Evolutionary conservation across 257 asterid genomes (phyloP), one percentile per base, ranked within the genome.

Genomic region (Solanum piurae): DNA sequence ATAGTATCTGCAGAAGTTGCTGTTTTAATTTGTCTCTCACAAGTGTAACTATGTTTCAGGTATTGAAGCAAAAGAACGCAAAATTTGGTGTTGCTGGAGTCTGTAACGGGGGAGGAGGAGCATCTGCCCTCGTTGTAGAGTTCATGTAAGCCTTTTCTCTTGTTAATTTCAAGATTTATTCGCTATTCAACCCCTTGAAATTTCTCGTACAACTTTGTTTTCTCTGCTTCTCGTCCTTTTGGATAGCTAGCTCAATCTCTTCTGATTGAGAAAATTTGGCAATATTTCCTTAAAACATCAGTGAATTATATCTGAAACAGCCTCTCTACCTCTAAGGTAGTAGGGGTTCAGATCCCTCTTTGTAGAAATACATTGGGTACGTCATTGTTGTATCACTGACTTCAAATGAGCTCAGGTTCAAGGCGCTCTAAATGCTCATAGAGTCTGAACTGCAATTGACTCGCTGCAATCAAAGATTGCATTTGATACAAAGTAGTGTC

Each of bases 81-180:
- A 94, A 87, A 92, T 93, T 92, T 88, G 99, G 99, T 88, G 98
- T 93, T 84, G 99, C 98, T 82, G 95, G 96, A 87, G 80, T 95
- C 85, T 97, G 99, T 95, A 96, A 96, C 64, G 99, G 99, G 33
- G 99, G 98, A 89, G 99, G 99, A 77, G 99, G 99, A 86, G 98
- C 99, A 87, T 97, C 99, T 83, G 94, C 99, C 72, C 89, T 95
- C 46, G 98, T 95, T 88, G 71, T 95, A 33, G 99, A 97, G 92
- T 89, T 95, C 89, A 79, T 90, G 94, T 92, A 92, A 80, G 93
- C 74, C 46, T 44, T 38, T 64, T 49, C 36, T 87, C 92, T 27
- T 46, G 88, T 85, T 87, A 88, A 33, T 49, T 87, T 93, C 92
- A 76, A 73, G 90, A 14, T 85, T 87, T 83, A 62, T 18, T 21